A percentile compares a stretch with the other conserved stretches of the same genome.
These are phyloP conservation scores for Dipodascopsis uninucleata DNA, from an alignment of 805 yeast species.

Conservation along the genomic window DNA sequence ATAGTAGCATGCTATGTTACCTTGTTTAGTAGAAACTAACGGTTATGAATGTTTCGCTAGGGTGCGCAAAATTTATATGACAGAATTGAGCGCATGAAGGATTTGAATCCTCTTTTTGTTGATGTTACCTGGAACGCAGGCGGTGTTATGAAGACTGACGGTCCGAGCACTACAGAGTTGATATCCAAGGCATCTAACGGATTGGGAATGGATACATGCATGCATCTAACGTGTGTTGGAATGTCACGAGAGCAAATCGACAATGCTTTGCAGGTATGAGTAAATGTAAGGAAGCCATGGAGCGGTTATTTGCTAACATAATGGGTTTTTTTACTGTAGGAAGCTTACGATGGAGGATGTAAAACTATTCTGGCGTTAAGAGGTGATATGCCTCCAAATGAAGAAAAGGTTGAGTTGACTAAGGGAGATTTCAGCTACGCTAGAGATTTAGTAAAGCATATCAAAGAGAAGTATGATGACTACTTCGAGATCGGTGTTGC, in stretches of 20 bases:
- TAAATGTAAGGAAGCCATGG: not conserved
- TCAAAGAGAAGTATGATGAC: constrained; percentile 71
- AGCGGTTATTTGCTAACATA: not conserved
- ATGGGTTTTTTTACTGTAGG: constrained; percentile 33
- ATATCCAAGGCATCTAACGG: constrained; percentile 87
- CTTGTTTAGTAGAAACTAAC: not conserved
- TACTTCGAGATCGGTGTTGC: constrained; percentile 95
- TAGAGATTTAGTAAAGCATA: constrained; percentile 75
- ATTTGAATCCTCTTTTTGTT: constrained; percentile 81
- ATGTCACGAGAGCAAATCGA: constrained; percentile 82
- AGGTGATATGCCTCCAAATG: constrained; percentile 86
- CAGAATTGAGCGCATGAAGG: constrained; percentile 96
- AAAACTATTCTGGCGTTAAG: constrained; percentile 90
- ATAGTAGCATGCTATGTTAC: not conserved
- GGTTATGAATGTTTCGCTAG: constrained; percentile 41
- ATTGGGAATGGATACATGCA: constrained; percentile 89
- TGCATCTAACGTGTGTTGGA: constrained; percentile 96
- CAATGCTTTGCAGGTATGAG: constrained; percentile 54
- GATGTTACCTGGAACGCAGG: constrained; percentile 99
- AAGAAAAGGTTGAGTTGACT: constrained; percentile 29
- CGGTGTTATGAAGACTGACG: constrained; percentile 56
- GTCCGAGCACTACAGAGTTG: constrained; percentile 83
- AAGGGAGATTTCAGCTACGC: constrained; percentile 88
- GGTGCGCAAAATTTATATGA: constrained; percentile 96
- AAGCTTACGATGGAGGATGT: constrained; percentile 88